phyloP scores from a whole-genome alignment of 1,284 basidiomycete species.

The Cryptococcus sp. region DNA sequence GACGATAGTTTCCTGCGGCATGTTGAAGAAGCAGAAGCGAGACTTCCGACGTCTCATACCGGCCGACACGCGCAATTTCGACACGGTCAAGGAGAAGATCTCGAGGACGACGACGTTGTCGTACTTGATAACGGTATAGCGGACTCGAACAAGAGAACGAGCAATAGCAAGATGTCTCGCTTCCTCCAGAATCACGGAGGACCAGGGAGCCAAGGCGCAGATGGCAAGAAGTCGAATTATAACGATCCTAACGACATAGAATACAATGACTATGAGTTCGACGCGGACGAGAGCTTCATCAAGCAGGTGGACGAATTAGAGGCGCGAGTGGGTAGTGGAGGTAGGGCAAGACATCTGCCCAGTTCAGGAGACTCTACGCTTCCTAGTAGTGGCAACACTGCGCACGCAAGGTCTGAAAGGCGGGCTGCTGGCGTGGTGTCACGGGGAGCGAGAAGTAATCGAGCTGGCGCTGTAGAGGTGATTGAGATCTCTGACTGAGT shows the following conservation, averaged over 20 bases:
- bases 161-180: background rate
- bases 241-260: constrained; percentile 14
- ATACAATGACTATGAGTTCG: constrained; percentile 3
- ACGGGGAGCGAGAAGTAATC: constrained; percentile 16
- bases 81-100: background rate
- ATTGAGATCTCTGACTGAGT: constrained; percentile 32
- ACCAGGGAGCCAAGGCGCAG: background rate
- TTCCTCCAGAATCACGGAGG: background rate
- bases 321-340: background rate
- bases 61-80: background rate
- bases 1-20: constrained; percentile 32
- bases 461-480: constrained; percentile 5
- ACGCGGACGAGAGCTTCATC: constrained; percentile 23
- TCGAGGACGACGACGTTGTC: constrained; percentile 13
- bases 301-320: constrained; percentile 16
- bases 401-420: background rate
- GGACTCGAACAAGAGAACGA: constrained; percentile 11
- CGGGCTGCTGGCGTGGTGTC: background rate
- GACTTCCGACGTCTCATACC: constrained; percentile 8
- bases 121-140: constrained; percentile 21
- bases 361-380: background rate
- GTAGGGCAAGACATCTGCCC: background rate
- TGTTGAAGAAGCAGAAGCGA: constrained; percentile 25
- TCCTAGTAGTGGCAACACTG: background rate
- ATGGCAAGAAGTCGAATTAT: background rate